These are phyloP conservation scores for Wickerhamiella occidentalis DNA, from an alignment of 805 yeast genomes.

Conservation along the genomic window DNA sequence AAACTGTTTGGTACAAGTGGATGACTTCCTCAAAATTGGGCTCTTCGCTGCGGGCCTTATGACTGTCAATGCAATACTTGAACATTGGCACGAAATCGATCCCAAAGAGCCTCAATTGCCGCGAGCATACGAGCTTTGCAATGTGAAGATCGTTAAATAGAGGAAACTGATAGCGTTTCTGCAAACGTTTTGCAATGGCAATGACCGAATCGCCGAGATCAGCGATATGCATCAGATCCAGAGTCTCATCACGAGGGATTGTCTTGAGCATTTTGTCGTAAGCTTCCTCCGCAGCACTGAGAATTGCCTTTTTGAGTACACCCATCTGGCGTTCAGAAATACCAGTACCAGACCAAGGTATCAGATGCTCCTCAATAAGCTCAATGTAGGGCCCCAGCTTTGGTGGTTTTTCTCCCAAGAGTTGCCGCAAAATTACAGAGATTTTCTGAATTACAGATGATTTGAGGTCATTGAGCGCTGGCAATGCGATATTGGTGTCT, in stretches of 20 bases:
- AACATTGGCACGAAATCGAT: conserved; percentile 29
- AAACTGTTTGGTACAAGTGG: conserved; percentile 42
- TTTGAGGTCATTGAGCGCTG: conserved; percentile 32
- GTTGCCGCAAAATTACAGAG: conserved; percentile 29
- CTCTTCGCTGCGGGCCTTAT: conserved; percentile 18
- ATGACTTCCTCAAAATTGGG: conserved; percentile 43
- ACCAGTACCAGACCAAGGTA: conserved; percentile 34
- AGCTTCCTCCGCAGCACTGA: conserved; percentile 34
- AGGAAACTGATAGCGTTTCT: conserved; percentile 48
- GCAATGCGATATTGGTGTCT: conserved; percentile 10
- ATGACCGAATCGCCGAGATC: conserved; percentile 45
- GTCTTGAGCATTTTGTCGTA: conserved; percentile 34
- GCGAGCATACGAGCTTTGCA: conserved; percentile 28
- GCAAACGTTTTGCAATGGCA: conserved; percentile 38
- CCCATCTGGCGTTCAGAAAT: conserved; percentile 36
- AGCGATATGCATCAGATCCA: conserved; percentile 44
- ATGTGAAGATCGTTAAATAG: conserved; percentile 48
- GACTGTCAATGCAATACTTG: conserved; percentile 22
- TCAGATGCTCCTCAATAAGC: conserved; percentile 40
- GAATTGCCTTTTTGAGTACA: conserved; percentile 29
- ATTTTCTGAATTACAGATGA: conserved; percentile 37
- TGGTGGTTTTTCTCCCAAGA: conserved; percentile 39
- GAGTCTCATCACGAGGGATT: conserved; percentile 48
- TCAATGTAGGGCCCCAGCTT: conserved; percentile 43
- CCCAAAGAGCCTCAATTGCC: conserved; percentile 25